Conservation (phyloP, 805 yeast genomes). For the Suhomyces faveliae region DNA sequence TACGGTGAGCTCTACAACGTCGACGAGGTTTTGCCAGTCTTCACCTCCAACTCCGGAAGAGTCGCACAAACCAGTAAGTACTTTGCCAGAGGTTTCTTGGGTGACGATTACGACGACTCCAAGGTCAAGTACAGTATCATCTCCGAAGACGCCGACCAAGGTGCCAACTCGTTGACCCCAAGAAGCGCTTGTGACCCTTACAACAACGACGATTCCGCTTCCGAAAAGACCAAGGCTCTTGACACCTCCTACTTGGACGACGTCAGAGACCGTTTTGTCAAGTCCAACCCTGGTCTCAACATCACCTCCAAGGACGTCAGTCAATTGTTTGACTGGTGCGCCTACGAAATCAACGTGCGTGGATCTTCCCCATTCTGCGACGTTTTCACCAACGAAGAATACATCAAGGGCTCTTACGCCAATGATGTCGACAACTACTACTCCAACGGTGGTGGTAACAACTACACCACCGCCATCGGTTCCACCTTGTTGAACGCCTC, state of each 20-base stretch:
- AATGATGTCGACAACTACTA: slow-evolving; percentile 61
- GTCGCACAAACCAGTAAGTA: slow-evolving; percentile 52
- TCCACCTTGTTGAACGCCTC: slow-evolving; percentile 52
- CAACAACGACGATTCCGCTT: slow-evolving; percentile 14
- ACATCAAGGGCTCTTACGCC: slow-evolving; percentile 58
- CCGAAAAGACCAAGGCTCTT: slow-evolving; percentile 18
- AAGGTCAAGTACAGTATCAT: slow-evolving; percentile 38
- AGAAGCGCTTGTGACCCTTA: slow-evolving; percentile 20
- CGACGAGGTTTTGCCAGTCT: slow-evolving; percentile 44
- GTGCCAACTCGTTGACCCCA: slow-evolving; percentile 32
- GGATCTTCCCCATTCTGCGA: slow-evolving; percentile 69
- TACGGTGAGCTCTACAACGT: slow-evolving; percentile 48
- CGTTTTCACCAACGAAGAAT: slow-evolving; percentile 66
- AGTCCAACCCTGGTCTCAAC: slow-evolving; percentile 52
- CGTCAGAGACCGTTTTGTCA: slow-evolving; percentile 59
- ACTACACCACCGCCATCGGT: slow-evolving; percentile 57
- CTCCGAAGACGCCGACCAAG: slow-evolving; percentile 39
- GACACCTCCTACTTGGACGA: slow-evolving; percentile 45
- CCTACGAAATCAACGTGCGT: slow-evolving; percentile 67
- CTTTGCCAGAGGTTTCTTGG: slow-evolving; percentile 62
- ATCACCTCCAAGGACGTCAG: slow-evolving; percentile 53
- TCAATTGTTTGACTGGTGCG: slow-evolving; percentile 61
- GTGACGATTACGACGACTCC: slow-evolving; percentile 36
- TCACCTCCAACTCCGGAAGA: slow-evolving; percentile 55
- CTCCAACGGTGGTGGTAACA: slow-evolving; percentile 61